Conservation (phyloP, 129 eudicot species). For the Silybum marianum region DNA sequence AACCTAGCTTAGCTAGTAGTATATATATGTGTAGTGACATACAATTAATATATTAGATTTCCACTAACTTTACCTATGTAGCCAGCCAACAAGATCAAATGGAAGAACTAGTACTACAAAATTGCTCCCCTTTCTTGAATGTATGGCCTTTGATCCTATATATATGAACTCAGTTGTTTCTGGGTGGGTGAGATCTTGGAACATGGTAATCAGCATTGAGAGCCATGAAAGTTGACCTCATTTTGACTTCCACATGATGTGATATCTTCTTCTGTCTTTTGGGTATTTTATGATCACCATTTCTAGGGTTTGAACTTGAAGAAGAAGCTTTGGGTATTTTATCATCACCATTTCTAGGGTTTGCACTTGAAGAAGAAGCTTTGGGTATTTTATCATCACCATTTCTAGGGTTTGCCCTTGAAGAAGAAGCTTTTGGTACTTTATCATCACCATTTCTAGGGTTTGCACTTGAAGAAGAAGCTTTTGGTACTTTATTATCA, state of each 20-base stretch:
- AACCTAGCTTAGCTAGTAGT: neutral
- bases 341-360: neutral
- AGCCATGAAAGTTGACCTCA: slow-evolving; percentile 41
- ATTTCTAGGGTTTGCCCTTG: neutral
- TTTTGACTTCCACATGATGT: slow-evolving; percentile 27
- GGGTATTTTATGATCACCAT: neutral
- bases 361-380: neutral
- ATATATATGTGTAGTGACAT: slow-evolving; percentile 27
- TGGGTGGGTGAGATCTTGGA: slow-evolving; percentile 71
- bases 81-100: slow-evolving; percentile 11
- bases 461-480: neutral
- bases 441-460: neutral
- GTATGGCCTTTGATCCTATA: neutral
- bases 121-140: slow-evolving; percentile 25
- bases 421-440: neutral
- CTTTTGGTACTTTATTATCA: neutral
- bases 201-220: slow-evolving; percentile 63
- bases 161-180: slow-evolving; percentile 48
- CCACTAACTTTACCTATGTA: slow-evolving; percentile 13
- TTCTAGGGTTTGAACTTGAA: neutral
- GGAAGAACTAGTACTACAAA: slow-evolving; percentile 32
- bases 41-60: slow-evolving; percentile 26
- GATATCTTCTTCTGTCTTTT: slow-evolving; percentile 27
- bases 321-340: neutral
- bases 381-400: neutral